Evolutionary conservation across 78 protist genomes (phyloP).

Genomic region (Speleostelium caveatum): DNA sequence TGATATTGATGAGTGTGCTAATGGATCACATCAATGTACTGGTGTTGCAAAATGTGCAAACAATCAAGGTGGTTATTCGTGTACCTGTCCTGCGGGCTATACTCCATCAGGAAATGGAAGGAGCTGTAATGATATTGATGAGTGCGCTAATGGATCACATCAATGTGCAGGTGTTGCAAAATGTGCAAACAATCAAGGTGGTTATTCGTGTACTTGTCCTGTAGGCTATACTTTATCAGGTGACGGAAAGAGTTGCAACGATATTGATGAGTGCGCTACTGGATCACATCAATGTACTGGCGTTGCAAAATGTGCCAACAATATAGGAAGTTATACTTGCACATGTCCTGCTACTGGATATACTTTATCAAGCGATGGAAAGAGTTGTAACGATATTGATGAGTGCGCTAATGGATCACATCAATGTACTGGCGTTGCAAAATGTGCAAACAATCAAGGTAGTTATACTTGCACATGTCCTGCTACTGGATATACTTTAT

Average conservation of each 20-base stretch:
- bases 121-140: neutral
- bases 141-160: neutral
- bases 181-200: neutral
- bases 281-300: too few species aligned
- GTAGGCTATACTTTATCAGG: neutral
- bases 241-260: neutral
- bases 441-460: neutral
- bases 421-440: neutral
- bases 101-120: neutral
- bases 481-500: neutral
- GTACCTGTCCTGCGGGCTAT: neutral
- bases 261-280: neutral
- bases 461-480: neutral
- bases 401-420: neutral
- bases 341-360: neutral
- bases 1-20: neutral
- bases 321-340: neutral
- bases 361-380: neutral
- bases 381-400: neutral
- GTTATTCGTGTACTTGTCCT: neutral
- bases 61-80: neutral
- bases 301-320: neutral
- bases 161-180: too few species aligned
- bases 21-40: neutral
- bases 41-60: neutral